Base-by-base conservation (phyloP, 306 rosid species). In the Vigna angularis region DNA sequence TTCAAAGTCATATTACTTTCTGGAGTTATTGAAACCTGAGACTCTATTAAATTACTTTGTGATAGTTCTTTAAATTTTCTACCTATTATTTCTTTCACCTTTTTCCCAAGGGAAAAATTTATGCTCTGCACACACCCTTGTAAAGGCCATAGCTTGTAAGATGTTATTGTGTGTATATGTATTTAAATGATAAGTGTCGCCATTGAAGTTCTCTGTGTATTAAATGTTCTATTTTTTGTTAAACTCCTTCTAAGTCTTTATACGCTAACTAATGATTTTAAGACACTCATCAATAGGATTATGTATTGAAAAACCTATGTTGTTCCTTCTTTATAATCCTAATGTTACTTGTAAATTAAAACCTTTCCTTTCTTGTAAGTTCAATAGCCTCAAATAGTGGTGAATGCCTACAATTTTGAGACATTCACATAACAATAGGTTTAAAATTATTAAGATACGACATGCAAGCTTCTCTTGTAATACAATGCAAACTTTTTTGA, bases 351-450 rank as follows among this genome's bases (percentile, higher is more conserved):
- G 62, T 40, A 44, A 56, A 42, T 50, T 28, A 40, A 38, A 70
- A 42, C 16, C 7, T 5, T 76, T 58, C 47, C 0, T 42, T 40
- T 42, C 72, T 42, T 50, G 10, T 38, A 28, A 51, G 50, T 40
- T 42, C 40, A 51, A 40, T 49, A 26, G 22, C 72, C 10, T 13
- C 66, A 24, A 16, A 8, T 15, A 18, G n/a, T 80, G 70, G 45
- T 22, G 7, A 63, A 22, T 74, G 51, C 66, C 55, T 73, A 42
- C 45, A 73, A 73, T 65, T 53, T 44, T 44, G 67, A 42, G 59
- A 53, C 52, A 6, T 73, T 73, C 42, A 9, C 45, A 66, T 66
- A 73, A 48, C 20, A 63, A 42, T 42, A 42, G 47, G 20, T 58
- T 26, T 12, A 18, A 15, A 40, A 36, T 73, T 53, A 62, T 55